Evolutionary conservation across 2,329 filamentous ascomycete genomes (phyloP).

Genomic region (Paraphaeosphaeria sporulosa): DNA sequence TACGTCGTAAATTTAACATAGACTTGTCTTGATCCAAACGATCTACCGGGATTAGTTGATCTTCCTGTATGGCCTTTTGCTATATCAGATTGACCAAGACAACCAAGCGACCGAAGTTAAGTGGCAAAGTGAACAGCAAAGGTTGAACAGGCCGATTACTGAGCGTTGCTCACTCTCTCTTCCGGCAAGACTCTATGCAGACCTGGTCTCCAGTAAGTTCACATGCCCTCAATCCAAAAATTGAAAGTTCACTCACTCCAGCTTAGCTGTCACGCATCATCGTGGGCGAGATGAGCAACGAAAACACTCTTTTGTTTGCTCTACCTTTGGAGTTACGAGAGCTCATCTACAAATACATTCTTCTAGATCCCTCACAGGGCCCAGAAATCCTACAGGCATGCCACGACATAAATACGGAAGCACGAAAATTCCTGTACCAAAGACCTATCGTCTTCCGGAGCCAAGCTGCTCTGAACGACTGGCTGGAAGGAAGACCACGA

Average conservation of each 20-base stretch:
- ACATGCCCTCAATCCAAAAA: too few relatives aligned
- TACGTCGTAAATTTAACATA: background rate
- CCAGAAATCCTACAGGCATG: constrained; percentile 35
- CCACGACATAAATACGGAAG: constrained; percentile 35
- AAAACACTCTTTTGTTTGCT: constrained; percentile 19
- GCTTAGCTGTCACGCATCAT: background rate
- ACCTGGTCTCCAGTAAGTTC: background rate
- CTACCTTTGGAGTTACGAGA: constrained; percentile 43
- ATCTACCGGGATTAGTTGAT: background rate
- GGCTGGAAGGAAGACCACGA: constrained; percentile 28
- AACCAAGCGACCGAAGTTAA: background rate
- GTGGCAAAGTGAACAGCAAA: background rate
- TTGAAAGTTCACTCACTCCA: too few relatives aligned
- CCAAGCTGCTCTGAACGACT: constrained; percentile 30
- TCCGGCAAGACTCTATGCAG: background rate
- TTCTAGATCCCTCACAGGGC: constrained; percentile 27
- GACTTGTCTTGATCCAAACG: background rate
- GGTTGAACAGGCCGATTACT: background rate
- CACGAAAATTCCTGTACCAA: constrained; percentile 41
- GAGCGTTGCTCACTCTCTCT: background rate
- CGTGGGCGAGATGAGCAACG: constrained; percentile 1
- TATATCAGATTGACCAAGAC: background rate
- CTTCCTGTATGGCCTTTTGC: background rate
- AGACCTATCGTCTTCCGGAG: constrained; percentile 34
- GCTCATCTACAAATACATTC: constrained; percentile 35